Conservation (phyloP, 2,329 filamentous ascomycete species). For the Penicillium digitatum region DNA sequence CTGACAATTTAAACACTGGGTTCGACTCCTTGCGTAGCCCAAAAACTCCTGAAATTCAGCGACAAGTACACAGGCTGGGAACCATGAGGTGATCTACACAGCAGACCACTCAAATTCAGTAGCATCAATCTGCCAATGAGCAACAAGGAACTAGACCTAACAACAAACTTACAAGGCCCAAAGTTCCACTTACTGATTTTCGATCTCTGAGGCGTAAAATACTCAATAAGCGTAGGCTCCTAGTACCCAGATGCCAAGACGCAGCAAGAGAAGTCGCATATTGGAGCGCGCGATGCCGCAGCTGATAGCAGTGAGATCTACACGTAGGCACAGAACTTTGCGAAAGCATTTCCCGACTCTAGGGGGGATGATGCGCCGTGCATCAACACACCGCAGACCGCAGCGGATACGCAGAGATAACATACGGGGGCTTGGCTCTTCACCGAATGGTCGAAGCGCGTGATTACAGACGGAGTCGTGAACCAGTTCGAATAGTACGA, state of each 20-base stretch:
- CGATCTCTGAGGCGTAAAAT: conserved; percentile 48
- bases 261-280: conserved; percentile 30
- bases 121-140: conserved; percentile 48
- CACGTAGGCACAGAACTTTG: conserved; percentile 44
- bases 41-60: background rate
- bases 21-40: too few species aligned
- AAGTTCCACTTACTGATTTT: conserved; percentile 49
- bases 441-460: conserved; percentile 27
- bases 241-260: conserved; percentile 42
- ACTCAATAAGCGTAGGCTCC: conserved; percentile 33
- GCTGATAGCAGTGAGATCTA: conserved; percentile 34
- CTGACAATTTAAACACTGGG: too few species aligned
- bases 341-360: conserved; percentile 42
- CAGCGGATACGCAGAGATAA: conserved; percentile 45
- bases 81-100: conserved; percentile 39
- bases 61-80: conserved; percentile 40
- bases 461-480: conserved; percentile 24
- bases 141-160: conserved; percentile 33
- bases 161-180: too few species aligned
- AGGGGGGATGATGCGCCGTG: conserved; percentile 47
- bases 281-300: conserved; percentile 19
- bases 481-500: conserved; percentile 29
- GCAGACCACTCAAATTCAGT: conserved; percentile 43
- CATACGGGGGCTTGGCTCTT: conserved; percentile 44
- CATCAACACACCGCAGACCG: conserved; percentile 50